Percentiles rank a stretch among this genome's conserved stretches.
These are phyloP conservation scores for Aspergillus sparsus DNA, from an alignment of 495 filamentous ascomycete genomes.

Conservation along the genomic window DNA sequence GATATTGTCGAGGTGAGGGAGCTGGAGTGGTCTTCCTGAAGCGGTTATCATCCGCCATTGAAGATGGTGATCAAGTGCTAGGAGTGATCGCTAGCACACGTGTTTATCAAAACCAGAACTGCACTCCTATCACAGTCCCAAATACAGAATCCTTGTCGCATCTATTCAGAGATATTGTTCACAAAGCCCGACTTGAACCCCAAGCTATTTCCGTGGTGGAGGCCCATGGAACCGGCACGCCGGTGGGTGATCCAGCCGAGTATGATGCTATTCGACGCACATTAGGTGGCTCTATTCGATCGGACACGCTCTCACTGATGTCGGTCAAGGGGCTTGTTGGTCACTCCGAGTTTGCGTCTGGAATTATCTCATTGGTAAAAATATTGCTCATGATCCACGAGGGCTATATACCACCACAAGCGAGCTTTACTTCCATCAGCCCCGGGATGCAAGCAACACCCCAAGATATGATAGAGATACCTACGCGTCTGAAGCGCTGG, in stretches of 20 bases:
- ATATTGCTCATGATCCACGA: constrained; percentile 44
- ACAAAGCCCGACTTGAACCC: constrained; percentile 16
- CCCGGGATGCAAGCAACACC: constrained; percentile 21
- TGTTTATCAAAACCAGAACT: constrained; percentile 29
- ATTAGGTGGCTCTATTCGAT: constrained; percentile 39
- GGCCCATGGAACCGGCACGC: constrained; percentile 37
- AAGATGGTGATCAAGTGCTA: constrained; percentile 60
- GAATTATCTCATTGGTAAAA: constrained; percentile 46
- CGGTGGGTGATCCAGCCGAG: constrained; percentile 43
- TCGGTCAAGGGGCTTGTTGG: constrained; percentile 52
- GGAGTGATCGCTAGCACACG: constrained; percentile 50
- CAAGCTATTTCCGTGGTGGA: constrained; percentile 22
- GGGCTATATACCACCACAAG: constrained; percentile 32
- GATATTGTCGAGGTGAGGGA: constrained; percentile 68
- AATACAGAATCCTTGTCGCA: constrained; percentile 29
- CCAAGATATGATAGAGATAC: neutral
- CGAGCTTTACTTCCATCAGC: constrained; percentile 38
- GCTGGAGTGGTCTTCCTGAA: constrained; percentile 65
- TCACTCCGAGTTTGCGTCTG: constrained; percentile 48
- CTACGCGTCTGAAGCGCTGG: neutral
- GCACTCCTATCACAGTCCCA: constrained; percentile 34
- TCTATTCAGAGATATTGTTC: constrained; percentile 22
- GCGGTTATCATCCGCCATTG: constrained; percentile 56
- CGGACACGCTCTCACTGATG: too few species aligned
- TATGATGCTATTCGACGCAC: constrained; percentile 35